Percentiles rank a stretch among this genome's conserved stretches.
Evolutionary conservation across 2,329 filamentous ascomycete genomes (phyloP).

Genomic region (Lecanosticta acicola): DNA sequence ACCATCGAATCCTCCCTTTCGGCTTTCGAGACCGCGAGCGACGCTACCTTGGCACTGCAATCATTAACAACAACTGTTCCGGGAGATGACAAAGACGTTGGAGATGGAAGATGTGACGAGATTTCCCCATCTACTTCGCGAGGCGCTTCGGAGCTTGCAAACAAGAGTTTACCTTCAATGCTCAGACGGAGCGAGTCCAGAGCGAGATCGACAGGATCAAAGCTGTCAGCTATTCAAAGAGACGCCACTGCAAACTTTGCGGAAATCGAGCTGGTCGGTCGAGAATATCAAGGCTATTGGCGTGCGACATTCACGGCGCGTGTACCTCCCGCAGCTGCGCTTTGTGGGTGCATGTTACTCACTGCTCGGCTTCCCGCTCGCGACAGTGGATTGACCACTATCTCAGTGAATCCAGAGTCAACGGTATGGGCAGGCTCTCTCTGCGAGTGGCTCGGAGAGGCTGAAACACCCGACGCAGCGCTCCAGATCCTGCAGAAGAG

Average conservation of each 20-base stretch:
- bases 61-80: background rate
- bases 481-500: background rate
- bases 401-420: background rate
- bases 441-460: background rate
- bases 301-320: constrained; percentile 9
- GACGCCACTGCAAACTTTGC: constrained; percentile 1
- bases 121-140: background rate
- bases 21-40: background rate
- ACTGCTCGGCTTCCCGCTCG: constrained; percentile 6
- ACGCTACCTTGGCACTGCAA: background rate
- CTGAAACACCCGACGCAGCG: constrained; percentile 1
- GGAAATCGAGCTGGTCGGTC: constrained; percentile 15
- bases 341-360: constrained; percentile 13
- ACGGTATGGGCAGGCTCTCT: background rate
- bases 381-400: background rate
- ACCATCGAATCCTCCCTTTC: background rate
- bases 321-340: constrained; percentile 8
- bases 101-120: background rate
- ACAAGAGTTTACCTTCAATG: background rate
- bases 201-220: background rate
- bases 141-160: too few species aligned
- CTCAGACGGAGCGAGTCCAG: constrained; percentile 1
- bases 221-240: background rate
- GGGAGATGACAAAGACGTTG: background rate
- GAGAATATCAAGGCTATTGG: constrained; percentile 16